Percentiles rank a stretch among this genome's conserved stretches.
Conservation (phyloP, 176 grass and related monocot species). For the Saccharum spontaneum region DNA sequence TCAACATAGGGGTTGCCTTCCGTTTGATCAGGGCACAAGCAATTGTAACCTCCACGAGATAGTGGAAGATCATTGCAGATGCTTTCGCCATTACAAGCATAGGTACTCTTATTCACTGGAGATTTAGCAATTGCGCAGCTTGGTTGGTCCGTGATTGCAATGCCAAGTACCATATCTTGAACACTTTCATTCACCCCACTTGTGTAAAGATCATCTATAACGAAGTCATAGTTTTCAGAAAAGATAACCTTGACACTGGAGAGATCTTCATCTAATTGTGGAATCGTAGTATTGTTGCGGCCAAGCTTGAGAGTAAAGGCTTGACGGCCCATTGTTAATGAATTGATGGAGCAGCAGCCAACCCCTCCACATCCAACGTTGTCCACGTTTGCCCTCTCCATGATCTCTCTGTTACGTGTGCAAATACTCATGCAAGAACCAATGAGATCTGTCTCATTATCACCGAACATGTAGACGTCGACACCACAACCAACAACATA, state of each 20-base stretch:
- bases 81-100: background rate
- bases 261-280: no score
- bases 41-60: background rate
- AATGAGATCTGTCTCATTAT: background rate
- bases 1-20: background rate
- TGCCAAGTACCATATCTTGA: fast-evolving
- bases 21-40: background rate
- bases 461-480: background rate
- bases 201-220: background rate
- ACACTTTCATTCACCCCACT: background rate
- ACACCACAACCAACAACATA: background rate
- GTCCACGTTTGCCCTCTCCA: background rate
- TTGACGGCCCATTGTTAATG: no score
- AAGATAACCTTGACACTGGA: no score
- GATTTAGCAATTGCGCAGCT: background rate
- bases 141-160: background rate
- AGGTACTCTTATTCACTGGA: background rate
- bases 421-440: background rate
- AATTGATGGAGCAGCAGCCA: background rate
- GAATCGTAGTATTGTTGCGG: no score
- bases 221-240: background rate
- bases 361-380: background rate
- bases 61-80: background rate
- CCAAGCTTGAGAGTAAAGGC: background rate
- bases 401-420: background rate